Evolutionary conservation across 2,329 filamentous ascomycete genomes (phyloP), one percentile per base, ranked within the genome.

Genomic region (Neonectria coccinea): DNA sequence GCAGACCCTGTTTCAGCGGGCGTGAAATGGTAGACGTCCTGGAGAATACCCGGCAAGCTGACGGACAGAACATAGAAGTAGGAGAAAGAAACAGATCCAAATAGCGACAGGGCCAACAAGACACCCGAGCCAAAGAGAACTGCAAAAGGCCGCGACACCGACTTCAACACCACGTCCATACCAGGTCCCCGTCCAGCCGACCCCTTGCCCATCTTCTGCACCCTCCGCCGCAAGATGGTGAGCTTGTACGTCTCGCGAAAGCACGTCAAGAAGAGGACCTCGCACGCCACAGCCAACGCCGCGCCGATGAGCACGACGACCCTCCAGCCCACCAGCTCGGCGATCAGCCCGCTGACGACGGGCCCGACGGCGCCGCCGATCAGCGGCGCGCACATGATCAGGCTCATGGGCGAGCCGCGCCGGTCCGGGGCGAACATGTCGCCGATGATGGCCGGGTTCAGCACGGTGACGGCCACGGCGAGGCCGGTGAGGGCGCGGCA

Each of bases 201-300:
- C 14, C 31, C 39, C 31, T 53, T 48, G 36, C 22, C 39, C n/a
- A 45, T 33, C 20, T 56, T 56, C 39, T 45, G 54, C 67, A 66
- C 39, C 68, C 27, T 77, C 5, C 77, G 77, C 48, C 80, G 74
- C 45, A 90, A 75, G 50, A 90, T 87, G 1, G 82, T 77, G 44
- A 88, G 81, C 70, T 84, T 85, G 75, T 90, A 91, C 12, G 89
- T 91, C 77, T 91, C 89, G 6, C 82, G 77, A 70, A 86, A 88
- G 70, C 78, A 83, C 0, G 77, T 77, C 8, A 89, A 73, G 65
- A 89, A 86, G 4, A 83, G 53, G 0, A 86, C 33, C 73, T 87
- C 86, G 66, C 83, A 86, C 2, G 79, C 66, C 6, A 79, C 73
- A 0, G 86, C 84, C 29, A 89, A 70, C 0, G 70, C 78, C 2